Conservation (phyloP, 768 basidiomycete genomes). For the Roridomyces roridus region DNA sequence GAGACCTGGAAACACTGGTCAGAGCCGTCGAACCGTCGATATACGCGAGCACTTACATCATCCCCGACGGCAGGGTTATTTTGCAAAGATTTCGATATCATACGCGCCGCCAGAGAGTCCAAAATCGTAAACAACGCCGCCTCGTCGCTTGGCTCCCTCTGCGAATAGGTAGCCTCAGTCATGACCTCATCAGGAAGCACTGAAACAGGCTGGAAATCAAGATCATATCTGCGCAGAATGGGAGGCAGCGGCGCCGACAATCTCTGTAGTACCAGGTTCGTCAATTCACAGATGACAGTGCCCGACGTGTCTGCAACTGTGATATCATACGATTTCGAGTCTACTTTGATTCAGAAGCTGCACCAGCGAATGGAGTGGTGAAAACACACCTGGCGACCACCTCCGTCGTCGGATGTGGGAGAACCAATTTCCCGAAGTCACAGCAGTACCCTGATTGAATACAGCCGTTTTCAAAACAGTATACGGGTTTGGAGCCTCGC, state of each 20-base stretch:
- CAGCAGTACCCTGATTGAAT: background rate
- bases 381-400: conserved; percentile 7
- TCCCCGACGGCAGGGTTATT: background rate
- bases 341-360: background rate
- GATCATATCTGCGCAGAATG: background rate
- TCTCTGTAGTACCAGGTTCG: background rate
- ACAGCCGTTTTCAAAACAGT: too few species aligned
- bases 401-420: background rate
- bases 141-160: background rate
- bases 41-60: background rate
- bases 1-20: background rate
- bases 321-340: conserved; percentile 6
- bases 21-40: background rate
- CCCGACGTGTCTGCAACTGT: background rate
- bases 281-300: background rate
- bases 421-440: conserved; percentile 3
- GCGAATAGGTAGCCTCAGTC: background rate
- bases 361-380: too few species aligned
- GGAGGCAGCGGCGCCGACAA: background rate
- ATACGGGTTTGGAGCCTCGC: too few species aligned
- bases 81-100: conserved; percentile 7
- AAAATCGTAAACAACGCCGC: background rate
- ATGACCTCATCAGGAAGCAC: background rate
- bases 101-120: background rate
- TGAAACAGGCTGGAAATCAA: conserved; percentile 2